These are phyloP conservation scores for Brassica incana DNA, from an alignment of 345 rosid genomes.

Conservation along the genomic window DNA sequence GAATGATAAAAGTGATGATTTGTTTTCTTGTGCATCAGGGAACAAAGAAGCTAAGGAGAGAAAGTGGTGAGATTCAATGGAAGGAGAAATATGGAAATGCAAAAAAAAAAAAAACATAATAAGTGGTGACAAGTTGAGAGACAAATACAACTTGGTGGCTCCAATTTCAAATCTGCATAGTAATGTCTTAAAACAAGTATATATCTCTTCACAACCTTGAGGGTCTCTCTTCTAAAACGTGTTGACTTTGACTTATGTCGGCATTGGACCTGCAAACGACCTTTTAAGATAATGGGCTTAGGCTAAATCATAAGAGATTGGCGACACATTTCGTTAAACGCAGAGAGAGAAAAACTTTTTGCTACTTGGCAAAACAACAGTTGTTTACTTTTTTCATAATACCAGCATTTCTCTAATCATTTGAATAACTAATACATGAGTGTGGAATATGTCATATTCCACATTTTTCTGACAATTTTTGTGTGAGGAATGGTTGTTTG, in stretches of 20 bases:
- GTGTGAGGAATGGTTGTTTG: background rate
- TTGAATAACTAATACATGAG: background rate
- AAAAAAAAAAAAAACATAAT: background rate
- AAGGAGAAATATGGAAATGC: background rate
- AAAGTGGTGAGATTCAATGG: conserved; percentile 34
- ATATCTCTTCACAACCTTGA: background rate
- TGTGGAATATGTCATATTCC: conserved; percentile 4
- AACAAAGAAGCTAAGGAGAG: conserved; percentile 22
- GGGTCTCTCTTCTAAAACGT: background rate
- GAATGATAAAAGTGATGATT: conserved; percentile 10
- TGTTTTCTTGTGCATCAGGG: conserved; percentile 25
- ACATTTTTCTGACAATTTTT: background rate
- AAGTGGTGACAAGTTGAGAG: background rate
- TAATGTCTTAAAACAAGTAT: background rate
- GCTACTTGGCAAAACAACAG: background rate
- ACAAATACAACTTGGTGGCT: conserved; percentile 7
- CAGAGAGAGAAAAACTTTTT: background rate
- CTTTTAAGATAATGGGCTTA: background rate
- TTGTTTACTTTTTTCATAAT: background rate
- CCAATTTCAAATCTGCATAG: background rate
- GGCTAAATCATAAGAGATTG: background rate
- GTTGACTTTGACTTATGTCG: conserved; percentile 2
- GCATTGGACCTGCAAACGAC: background rate
- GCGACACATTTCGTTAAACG: background rate
- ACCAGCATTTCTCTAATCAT: background rate